phyloP scores from a whole-genome alignment of 202 grass and related monocot species.

The Hordeum pubiflorum region DNA sequence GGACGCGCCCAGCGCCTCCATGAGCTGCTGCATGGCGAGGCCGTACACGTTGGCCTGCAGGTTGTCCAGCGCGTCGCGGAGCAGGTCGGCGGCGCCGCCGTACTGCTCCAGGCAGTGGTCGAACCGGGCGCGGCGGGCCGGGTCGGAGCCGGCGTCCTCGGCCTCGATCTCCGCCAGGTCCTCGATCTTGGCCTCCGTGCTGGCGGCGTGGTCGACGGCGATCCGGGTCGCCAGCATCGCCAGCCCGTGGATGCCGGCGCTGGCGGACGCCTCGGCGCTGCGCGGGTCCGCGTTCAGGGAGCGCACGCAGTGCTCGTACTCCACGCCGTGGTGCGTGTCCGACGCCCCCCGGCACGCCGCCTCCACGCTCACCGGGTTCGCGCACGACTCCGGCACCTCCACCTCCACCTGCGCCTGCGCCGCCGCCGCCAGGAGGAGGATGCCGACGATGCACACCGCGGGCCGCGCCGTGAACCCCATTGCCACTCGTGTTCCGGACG shows the following conservation, averaged over 20 bases:
- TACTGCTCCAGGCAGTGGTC: constrained; percentile 58
- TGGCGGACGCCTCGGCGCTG: neutral
- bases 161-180: constrained; percentile 27
- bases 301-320: constrained; percentile 42
- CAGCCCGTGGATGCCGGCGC: constrained; percentile 11
- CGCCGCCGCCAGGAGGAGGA: neutral
- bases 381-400: constrained; percentile 5
- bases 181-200: constrained; percentile 38
- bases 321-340: constrained; percentile 32
- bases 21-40: constrained; percentile 29
- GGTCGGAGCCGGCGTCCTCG: neutral
- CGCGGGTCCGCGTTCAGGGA: constrained; percentile 30
- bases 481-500: no score
- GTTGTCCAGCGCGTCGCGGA: constrained; percentile 72
- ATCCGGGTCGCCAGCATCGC: constrained; percentile 32
- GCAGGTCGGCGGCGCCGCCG: constrained; percentile 44
- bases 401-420: neutral
- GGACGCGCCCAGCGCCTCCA: constrained; percentile 28
- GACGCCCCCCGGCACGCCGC: constrained; percentile 45
- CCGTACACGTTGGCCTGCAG: constrained; percentile 41
- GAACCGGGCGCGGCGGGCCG: constrained; percentile 9
- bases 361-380: constrained; percentile 28
- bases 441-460: neutral
- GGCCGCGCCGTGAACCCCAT: neutral
- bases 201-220: constrained; percentile 45